These are phyloP conservation scores for Taphrina sp. DNA, from an alignment of 1,139 yeast species.

Conservation along the genomic window DNA sequence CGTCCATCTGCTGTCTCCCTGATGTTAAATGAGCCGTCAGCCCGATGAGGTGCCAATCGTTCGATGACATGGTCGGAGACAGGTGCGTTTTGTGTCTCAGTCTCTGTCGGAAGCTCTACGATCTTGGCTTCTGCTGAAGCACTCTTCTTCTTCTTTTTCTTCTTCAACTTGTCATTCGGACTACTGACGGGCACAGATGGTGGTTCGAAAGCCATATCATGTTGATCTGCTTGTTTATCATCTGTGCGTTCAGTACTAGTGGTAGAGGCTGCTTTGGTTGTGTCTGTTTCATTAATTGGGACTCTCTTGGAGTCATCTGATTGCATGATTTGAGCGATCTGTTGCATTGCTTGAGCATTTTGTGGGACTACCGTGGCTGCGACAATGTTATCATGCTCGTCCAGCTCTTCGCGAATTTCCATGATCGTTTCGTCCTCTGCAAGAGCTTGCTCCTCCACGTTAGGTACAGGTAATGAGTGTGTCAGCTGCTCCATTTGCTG, in stretches of 20 bases:
- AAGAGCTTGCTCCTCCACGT: background rate
- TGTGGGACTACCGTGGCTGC: conserved; percentile 15
- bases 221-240: background rate
- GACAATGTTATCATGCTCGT: conserved; percentile 18
- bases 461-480: background rate
- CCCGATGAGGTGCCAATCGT: background rate
- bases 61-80: conserved; percentile 8
- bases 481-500: conserved; percentile 18
- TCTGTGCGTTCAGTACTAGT: background rate
- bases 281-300: too few relatives aligned
- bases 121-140: background rate
- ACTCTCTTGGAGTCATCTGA: too few relatives aligned
- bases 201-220: background rate
- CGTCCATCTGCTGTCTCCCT: conserved; percentile 4
- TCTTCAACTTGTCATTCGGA: background rate
- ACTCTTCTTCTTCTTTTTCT: conserved; percentile 5
- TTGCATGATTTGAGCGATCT: background rate
- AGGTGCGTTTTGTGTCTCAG: background rate
- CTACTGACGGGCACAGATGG: background rate
- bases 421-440: conserved; percentile 2
- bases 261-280: background rate
- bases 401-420: conserved; percentile 29
- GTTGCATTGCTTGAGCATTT: background rate
- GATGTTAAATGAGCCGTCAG: background rate
- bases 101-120: background rate